Percentiles rank a stretch among this genome's conserved stretches.
Conservation (phyloP, 1,284 basidiomycete genomes). For the Melampsora americana region DNA sequence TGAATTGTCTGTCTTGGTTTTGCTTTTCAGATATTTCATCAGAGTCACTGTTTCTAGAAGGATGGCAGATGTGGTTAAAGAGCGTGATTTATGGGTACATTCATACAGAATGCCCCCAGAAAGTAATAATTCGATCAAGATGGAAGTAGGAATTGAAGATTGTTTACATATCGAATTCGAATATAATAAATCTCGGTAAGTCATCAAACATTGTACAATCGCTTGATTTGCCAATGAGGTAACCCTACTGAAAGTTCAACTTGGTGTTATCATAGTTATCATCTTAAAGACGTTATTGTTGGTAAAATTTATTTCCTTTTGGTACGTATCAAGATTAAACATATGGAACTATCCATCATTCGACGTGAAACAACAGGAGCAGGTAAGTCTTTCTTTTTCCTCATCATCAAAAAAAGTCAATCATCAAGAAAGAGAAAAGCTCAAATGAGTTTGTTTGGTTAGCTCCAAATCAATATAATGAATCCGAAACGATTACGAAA, state of each 20-base stretch:
- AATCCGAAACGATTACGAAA: slow-evolving; percentile 98
- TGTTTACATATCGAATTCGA: slow-evolving; percentile 99
- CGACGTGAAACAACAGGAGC: slow-evolving; percentile 93
- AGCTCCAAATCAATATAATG: slow-evolving; percentile 93
- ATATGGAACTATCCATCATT: slow-evolving; percentile 98
- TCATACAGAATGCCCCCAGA: slow-evolving; percentile 98
- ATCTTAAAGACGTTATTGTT: slow-evolving; percentile 97
- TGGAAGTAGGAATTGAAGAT: slow-evolving; percentile 99
- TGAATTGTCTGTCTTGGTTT: neutral
- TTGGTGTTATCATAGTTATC: no score
- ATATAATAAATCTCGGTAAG: slow-evolving; percentile 90
- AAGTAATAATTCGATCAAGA: slow-evolving; percentile 95
- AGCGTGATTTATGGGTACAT: slow-evolving; percentile 95
- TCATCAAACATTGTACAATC: no score
- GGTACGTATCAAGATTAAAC: slow-evolving; percentile 99
- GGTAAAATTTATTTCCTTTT: slow-evolving; percentile 99
- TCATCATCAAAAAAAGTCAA: neutral
- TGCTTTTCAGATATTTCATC: slow-evolving; percentile 72
- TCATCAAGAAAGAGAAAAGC: no score
- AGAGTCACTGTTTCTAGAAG: slow-evolving; percentile 83
- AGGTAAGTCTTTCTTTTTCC: slow-evolving; percentile 30
- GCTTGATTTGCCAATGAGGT: no score
- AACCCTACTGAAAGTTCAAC: no score
- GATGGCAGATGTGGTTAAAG: slow-evolving; percentile 87
- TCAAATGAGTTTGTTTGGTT: neutral